Evolutionary conservation across 164 flowering plant genomes (phyloP).

Genomic region (Paratinospora sagittata): DNA sequence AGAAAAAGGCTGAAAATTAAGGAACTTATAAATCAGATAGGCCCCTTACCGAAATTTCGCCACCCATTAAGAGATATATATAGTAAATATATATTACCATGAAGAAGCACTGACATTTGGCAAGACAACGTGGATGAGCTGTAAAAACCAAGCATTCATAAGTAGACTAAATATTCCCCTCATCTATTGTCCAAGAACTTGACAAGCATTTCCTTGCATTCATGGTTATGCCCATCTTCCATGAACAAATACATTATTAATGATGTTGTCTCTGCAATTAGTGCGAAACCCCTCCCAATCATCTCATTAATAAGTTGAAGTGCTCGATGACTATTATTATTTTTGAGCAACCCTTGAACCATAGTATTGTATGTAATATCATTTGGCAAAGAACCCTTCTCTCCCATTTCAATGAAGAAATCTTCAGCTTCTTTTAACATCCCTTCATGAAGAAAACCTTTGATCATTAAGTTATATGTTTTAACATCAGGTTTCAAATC

Average conservation of each 20-base stretch:
- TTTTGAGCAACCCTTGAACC: constrained; percentile 7
- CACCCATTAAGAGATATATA: too few relatives aligned
- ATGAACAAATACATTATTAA: constrained; percentile 4
- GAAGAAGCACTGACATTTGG: too few relatives aligned
- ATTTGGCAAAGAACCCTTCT: constrained; percentile 18
- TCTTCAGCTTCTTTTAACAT: constrained; percentile 12
- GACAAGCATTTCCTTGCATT: background rate
- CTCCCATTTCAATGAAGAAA: constrained; percentile 19
- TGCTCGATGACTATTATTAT: constrained; percentile 8
- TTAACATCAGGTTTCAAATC: constrained; percentile 12
- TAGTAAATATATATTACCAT: too few relatives aligned
- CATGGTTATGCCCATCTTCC: background rate
- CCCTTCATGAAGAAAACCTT: constrained; percentile 18
- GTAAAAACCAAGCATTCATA: too few relatives aligned
- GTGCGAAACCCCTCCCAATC: constrained; percentile 16
- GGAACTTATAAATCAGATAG: too few relatives aligned
- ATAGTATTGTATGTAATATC: constrained; percentile 15
- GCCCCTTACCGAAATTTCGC: too few relatives aligned
- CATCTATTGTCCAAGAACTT: background rate
- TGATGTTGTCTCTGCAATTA: background rate
- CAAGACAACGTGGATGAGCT: too few relatives aligned
- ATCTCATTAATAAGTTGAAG: constrained; percentile 7
- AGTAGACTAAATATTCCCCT: background rate
- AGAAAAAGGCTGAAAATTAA: too few relatives aligned
- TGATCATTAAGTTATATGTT: constrained; percentile 20